Evolutionary conservation across 805 yeast species (phyloP).

Genomic region (Candida khao-thaluensis): DNA sequence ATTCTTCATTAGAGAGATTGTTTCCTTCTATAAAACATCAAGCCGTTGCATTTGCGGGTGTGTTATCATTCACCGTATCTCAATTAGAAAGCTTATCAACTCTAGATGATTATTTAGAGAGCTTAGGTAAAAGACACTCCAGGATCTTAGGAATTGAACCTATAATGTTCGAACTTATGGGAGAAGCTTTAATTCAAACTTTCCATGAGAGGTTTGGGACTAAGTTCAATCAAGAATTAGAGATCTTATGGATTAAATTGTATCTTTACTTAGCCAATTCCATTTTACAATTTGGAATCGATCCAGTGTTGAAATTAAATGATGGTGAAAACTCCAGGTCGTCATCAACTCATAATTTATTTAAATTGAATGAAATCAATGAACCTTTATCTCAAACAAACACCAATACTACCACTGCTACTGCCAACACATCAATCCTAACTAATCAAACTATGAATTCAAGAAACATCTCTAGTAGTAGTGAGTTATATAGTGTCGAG

Average conservation of each 20-base stretch:
- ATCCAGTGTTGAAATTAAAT: constrained; percentile 37
- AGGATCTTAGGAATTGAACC: constrained; percentile 74
- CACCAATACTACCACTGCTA: background rate
- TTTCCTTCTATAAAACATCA: constrained; percentile 79
- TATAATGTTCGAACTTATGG: constrained; percentile 67
- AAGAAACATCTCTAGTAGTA: background rate
- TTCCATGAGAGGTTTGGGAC: constrained; percentile 60
- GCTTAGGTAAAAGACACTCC: constrained; percentile 72
- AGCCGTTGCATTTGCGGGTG: constrained; percentile 78
- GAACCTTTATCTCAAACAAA: constrained; percentile 1
- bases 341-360: background rate
- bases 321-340: constrained; percentile 5
- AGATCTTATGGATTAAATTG: constrained; percentile 68
- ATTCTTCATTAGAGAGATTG: constrained; percentile 57
- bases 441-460: constrained; percentile 1
- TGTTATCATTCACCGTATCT: constrained; percentile 63
- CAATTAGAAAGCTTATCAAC: constrained; percentile 58
- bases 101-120: constrained; percentile 58
- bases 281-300: constrained; percentile 59
- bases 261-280: constrained; percentile 69
- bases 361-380: constrained; percentile 12
- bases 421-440: background rate
- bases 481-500: constrained; percentile 14
- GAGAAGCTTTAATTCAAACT: constrained; percentile 66
- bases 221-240: constrained; percentile 57